Evolutionary conservation across 331 rosid species (phyloP).

Genomic region (Rosa hybrid): DNA sequence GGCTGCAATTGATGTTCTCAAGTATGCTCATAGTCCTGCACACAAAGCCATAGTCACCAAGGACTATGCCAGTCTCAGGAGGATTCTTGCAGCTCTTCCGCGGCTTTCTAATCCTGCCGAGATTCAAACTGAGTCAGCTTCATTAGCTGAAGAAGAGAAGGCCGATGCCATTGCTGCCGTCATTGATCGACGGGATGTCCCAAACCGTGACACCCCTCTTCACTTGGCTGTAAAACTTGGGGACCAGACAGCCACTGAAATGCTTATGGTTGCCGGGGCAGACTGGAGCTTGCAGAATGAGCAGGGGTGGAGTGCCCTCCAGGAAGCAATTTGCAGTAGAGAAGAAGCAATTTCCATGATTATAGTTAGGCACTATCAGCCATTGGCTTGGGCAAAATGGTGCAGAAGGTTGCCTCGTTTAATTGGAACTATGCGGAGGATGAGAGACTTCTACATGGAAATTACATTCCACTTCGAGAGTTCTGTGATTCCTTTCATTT

Average conservation of each 20-base stretch:
- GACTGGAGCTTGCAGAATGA: constrained; percentile 99
- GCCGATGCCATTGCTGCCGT: constrained; percentile 75
- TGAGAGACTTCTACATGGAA: constrained; percentile 98
- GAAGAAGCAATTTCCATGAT: constrained; percentile 78
- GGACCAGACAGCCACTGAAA: constrained; percentile 73
- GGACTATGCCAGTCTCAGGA: constrained; percentile 75
- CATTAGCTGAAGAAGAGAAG: constrained; percentile 85
- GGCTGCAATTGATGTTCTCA: constrained; percentile 78
- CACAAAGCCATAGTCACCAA: constrained; percentile 77
- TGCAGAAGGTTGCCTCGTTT: constrained; percentile 96
- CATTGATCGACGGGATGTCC: constrained; percentile 89
- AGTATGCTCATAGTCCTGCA: constrained; percentile 83
- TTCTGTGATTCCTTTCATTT: constrained; percentile 96
- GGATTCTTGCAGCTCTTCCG: constrained; percentile 62
- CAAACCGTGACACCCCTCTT: constrained; percentile 86
- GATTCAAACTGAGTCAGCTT: constrained; percentile 64
- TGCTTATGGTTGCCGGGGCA: constrained; percentile 94
- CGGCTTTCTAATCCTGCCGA: constrained; percentile 63
- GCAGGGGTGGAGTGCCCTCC: constrained; percentile 98
- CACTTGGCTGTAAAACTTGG: constrained; percentile 91
- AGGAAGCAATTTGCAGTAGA: constrained; percentile 91
- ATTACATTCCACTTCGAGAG: constrained; percentile 96
- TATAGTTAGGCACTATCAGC: constrained; percentile 88
- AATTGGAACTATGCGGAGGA: constrained; percentile 80
- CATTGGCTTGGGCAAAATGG: constrained; percentile 98